Conservation (phyloP, 2,329 filamentous ascomycete species). For the Exophiala aquamarina region DNA sequence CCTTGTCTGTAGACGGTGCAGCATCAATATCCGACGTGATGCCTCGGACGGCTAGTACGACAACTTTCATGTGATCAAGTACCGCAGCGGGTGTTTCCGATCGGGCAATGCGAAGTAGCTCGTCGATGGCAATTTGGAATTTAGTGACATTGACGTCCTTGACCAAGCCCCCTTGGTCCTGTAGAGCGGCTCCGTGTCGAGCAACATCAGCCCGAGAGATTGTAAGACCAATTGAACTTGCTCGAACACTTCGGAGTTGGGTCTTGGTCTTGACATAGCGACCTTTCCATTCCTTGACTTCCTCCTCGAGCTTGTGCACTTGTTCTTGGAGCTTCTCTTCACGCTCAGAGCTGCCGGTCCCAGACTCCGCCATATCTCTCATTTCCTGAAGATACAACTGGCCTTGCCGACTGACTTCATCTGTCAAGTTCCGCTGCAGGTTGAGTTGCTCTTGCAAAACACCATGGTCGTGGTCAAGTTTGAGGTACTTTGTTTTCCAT, state of each 20-base stretch:
- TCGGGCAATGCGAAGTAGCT: slow-evolving; percentile 76
- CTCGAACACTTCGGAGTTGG: slow-evolving; percentile 76
- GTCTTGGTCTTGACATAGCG: slow-evolving; percentile 87
- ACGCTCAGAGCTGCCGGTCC: slow-evolving; percentile 73
- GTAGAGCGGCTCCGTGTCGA: slow-evolving; percentile 65
- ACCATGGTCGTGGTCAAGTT: slow-evolving; percentile 63
- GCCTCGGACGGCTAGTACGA: slow-evolving; percentile 76
- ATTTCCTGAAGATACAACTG: slow-evolving; percentile 84
- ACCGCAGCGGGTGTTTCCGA: slow-evolving; percentile 71
- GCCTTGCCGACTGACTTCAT: slow-evolving; percentile 83
- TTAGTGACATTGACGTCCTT: slow-evolving; percentile 92
- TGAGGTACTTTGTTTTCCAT: slow-evolving; percentile 60
- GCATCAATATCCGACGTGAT: slow-evolving; percentile 76
- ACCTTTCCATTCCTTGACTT: slow-evolving; percentile 86
- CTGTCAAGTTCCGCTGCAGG: slow-evolving; percentile 78
- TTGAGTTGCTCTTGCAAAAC: slow-evolving; percentile 63
- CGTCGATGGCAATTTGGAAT: slow-evolving; percentile 92
- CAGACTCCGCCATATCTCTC: slow-evolving; percentile 79
- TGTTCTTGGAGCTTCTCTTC: slow-evolving; percentile 76
- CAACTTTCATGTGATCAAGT: slow-evolving; percentile 81
- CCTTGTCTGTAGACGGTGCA: slow-evolving; percentile 56
- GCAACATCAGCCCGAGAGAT: slow-evolving; percentile 42
- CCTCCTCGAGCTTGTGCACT: slow-evolving; percentile 73
- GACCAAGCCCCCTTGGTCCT: slow-evolving; percentile 72
- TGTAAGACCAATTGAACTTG: slow-evolving; percentile 73